Evolutionary conservation across 805 yeast species (phyloP).

Genomic region (Candida suzukii): DNA sequence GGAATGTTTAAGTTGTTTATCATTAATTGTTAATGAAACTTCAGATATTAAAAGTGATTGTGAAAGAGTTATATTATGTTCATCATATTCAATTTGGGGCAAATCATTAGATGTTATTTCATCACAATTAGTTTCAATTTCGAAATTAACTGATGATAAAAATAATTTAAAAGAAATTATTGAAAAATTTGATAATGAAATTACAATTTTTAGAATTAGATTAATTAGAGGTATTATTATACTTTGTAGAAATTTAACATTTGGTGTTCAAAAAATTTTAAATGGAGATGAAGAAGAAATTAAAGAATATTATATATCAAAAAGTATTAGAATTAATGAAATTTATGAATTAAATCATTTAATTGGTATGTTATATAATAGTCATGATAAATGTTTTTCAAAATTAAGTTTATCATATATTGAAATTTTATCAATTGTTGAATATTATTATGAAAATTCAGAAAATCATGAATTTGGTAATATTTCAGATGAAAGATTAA

Average conservation of each 20-base stretch:
- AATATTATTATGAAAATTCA: neutral
- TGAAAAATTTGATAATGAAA: neutral
- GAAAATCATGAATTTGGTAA: neutral
- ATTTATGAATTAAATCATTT: neutral
- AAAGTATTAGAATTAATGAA: slow-evolving; percentile 4
- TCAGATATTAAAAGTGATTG: slow-evolving; percentile 4
- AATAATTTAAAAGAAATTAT: neutral
- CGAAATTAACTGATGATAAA: neutral
- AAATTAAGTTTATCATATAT: neutral
- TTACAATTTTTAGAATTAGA: slow-evolving; percentile 7
- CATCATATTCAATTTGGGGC: slow-evolving; percentile 15
- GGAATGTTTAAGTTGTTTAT: slow-evolving; percentile 9
- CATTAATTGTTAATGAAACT: slow-evolving; percentile 8
- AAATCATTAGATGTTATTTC: slow-evolving; percentile 3
- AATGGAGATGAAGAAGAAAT: neutral
- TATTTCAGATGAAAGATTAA: too few relatives aligned
- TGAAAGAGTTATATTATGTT: slow-evolving; percentile 11
- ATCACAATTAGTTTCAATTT: neutral
- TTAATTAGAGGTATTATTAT: slow-evolving; percentile 16
- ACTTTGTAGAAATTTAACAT: slow-evolving; percentile 16
- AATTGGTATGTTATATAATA: neutral
- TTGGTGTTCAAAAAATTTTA: slow-evolving; percentile 10
- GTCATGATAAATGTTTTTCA: slow-evolving; percentile 1
- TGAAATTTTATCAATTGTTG: neutral
- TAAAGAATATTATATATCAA: slow-evolving; percentile 5